Percentiles rank a stretch among this genome's conserved stretches.
Evolutionary conservation across 2,329 filamentous ascomycete species (phyloP).

Genomic region (Lasiodiplodia gonubiensis): DNA sequence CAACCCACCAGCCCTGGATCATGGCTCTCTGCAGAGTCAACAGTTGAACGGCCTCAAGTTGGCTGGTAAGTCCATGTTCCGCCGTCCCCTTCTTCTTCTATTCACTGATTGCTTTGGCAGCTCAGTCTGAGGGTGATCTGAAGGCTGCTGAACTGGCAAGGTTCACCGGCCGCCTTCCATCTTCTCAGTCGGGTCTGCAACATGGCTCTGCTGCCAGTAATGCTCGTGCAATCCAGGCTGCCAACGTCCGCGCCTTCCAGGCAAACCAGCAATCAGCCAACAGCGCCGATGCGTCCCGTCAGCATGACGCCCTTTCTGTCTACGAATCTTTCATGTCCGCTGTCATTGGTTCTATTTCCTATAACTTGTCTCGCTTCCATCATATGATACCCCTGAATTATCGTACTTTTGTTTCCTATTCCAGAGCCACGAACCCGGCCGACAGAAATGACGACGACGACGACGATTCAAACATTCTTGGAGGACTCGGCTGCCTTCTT

Average conservation of each 20-base stretch:
- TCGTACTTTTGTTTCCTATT: constrained; percentile 43
- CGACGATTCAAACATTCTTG: constrained; percentile 2
- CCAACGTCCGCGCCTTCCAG: constrained; percentile 34
- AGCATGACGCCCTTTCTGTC: constrained; percentile 40
- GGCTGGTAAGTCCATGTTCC: not conserved
- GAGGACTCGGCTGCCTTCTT: not conserved
- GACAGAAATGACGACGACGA: constrained; percentile 28
- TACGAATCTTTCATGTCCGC: constrained; percentile 48
- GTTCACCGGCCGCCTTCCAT: constrained; percentile 36
- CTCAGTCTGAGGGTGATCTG: constrained; percentile 38
- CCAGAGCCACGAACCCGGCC: constrained; percentile 29
- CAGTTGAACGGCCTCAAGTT: constrained; percentile 20
- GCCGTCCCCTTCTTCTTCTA: not conserved
- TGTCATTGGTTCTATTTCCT: constrained; percentile 44
- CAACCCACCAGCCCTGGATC: constrained; percentile 17
- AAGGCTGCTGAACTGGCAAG: constrained; percentile 44
- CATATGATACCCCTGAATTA: constrained; percentile 44
- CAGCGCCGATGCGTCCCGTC: constrained; percentile 34
- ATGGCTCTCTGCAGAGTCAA: constrained; percentile 25
- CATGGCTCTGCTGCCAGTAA: constrained; percentile 19
- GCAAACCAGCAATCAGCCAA: constrained; percentile 31
- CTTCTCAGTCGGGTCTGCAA: constrained; percentile 31
- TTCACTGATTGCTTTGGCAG: constrained; percentile 37
- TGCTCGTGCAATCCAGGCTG: constrained; percentile 31
- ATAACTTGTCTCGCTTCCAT: constrained; percentile 41